A percentile compares a stretch with the other conserved stretches of the same genome.
Evolutionary conservation across 73 alveolate species (phyloP).

Genomic region (Paramecium pentaurelia): DNA sequence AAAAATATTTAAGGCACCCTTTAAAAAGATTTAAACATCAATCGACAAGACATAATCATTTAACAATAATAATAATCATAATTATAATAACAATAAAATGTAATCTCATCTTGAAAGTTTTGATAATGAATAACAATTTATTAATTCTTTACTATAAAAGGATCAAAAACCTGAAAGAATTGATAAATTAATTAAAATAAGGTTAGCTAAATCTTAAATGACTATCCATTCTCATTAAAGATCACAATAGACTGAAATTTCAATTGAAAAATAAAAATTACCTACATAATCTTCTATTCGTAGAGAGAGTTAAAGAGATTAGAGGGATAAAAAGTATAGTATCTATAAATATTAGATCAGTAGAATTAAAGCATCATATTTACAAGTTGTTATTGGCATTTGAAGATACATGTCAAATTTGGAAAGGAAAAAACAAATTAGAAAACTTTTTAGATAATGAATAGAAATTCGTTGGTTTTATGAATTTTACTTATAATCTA

Average conservation of each 20-base stretch:
- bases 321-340: not conserved
- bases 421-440: not conserved
- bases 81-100: not conserved
- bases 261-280: not conserved
- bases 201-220: not conserved
- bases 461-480: not conserved
- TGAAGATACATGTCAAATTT: not conserved
- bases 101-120: not conserved
- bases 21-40: not conserved
- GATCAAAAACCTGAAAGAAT: not conserved
- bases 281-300: not conserved
- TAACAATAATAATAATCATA: not conserved
- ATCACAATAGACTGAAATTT: not conserved
- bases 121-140: not conserved
- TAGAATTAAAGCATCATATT: not conserved
- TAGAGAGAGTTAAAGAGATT: not conserved
- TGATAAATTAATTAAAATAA: not conserved
- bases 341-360: not conserved
- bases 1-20: not conserved
- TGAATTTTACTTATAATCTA: not conserved
- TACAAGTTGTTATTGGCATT: not conserved
- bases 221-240: not conserved
- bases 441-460: not conserved
- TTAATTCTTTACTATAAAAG: not conserved
- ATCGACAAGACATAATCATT: not conserved